Base-by-base conservation (phyloP, 345 rosid species). In the Camelina sativa region DNA sequence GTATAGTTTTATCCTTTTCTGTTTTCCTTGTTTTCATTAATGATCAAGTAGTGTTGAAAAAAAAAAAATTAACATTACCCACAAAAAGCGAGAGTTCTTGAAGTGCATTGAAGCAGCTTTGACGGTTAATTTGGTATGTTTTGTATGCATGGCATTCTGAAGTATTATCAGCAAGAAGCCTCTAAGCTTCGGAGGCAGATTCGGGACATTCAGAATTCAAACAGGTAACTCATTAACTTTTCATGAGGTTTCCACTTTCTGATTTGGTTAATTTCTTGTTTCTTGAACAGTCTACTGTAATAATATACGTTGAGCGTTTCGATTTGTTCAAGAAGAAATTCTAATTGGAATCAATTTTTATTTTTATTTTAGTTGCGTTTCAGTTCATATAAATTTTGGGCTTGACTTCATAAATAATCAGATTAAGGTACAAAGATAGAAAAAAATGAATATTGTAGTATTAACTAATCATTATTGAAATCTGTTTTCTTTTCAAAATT, bases 141-240 rank as follows among this genome's bases (percentile, higher is more conserved):
- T 52, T 62, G 23, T 10, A 16, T 70, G 17, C 44, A 54, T 76
- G 74, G 23, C 23, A 46, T 11, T 52, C 13, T 69, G 5, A 70
- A 92, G 99, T 88, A 78, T 63, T 95, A 95, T 82, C 97, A 95
- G 80, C 92, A 95, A 84, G 97, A 95, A 86, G 87, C 99, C 22
- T 80, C 93, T 35, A 92, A 90, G 75, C 89, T 95, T n/a, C 85
- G 93, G 11, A 78, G 80, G 61, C 93, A 89, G 78, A 95, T 95
- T 69, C 84, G 88, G 4, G 92, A 86, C 48, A 75, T 92, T 78
- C 97, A 89, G 84, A 86, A 85, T 68, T 79, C 84, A 19, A 92
- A 92, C 85, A 85, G 96, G 99, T 71, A 30, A 43, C 16, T 43
- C 16, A 43, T 43, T 43, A 43, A 13, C 48, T 43, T 43, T 15